Base-by-base conservation (phyloP, 1,284 basidiomycete species). In the Flammula alnicola region DNA sequence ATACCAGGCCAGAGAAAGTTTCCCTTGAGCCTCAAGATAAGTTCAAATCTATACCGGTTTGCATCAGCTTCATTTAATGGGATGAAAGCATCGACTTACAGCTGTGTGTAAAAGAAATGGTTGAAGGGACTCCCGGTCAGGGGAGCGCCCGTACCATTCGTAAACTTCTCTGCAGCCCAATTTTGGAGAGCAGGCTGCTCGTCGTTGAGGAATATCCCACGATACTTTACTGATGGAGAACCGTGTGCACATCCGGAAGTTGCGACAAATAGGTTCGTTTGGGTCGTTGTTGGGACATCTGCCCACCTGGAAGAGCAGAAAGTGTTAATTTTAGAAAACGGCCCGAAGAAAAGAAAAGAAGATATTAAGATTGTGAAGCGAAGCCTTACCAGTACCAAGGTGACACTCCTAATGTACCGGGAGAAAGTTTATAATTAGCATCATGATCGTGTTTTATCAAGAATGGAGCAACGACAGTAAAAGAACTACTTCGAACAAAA, bases 1-100 rank as follows among this genome's bases (percentile, higher is more conserved):
- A 17, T 56, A 74, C 74, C 78, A 14, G 83, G 83, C 85, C 86
- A 88, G 16, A 88, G 65, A 61, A 84, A 84, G 66, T 90, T 90
- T 9, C 75, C 84, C 59, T 84, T 87, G 52, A 90, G 63, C 8
- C 87, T 75, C 35, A 90, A 69, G 30, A 90, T 70, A 35, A 89
- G 67, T 63, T 90, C 87, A 49, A 83, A 86, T 35, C 82, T 83
- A 27, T 31, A 5, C 20, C 43, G 11, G 27, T 27, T 16, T 27
- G 3, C 12, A 16, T 40, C 33, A 40, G 37, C 5, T 14, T 22
- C 3, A 33, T 36, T 27, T n/a, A 27, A 25, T 10, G 8, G 20
- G n/a, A 8, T 25, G 3, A 26, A 7, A 23, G 14, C 17, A 22
- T 11, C 16, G 20, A 66, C 76, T 43, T 47, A 81, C 80, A 84